Evolutionary conservation across 1,139 yeast genomes (phyloP), one percentile per base, ranked within the genome.

Genomic region (Candida frijolesensis): DNA sequence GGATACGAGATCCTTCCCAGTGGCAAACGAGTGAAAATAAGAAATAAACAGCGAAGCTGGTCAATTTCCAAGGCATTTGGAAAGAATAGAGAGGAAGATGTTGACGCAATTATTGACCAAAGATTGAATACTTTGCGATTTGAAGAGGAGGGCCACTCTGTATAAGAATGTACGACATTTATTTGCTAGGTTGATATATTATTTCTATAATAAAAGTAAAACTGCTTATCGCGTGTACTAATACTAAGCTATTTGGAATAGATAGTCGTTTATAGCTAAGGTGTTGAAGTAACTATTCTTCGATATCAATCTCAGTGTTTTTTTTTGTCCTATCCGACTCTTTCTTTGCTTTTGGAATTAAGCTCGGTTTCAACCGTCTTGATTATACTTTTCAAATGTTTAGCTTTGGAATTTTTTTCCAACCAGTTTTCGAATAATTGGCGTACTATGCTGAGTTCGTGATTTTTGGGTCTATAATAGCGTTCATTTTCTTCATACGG

Each of bases 1-100:
- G 75, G 71, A 2, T 78, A 73, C 48, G 92, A 87, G 58, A 68
- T 82, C 32, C 68, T 87, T 48, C 94, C 94, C 1, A 85, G 89
- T 66, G 94, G 94, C 15, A 84, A 84, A 58, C 65, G 79, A 47
- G 78, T 80, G 42, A 80, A 75, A 58, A 69, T 76, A 44, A 74
- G 76, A 51, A 56, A 64, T 43, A 55, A 53, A 25, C 48, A 50
- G 6, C 62, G 59, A 2, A 51, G 63, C 46, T 62, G 54, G 60
- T 61, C 60, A 57, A 61, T 57, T 38, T 69, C 49, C 58, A 73
- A 52, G 63, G 67, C 58, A 71, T 53, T 50, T 51, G 54, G 62
- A 53, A 71, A 49, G 66, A 62, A 65, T 25, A 67, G 64, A 2
- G 80, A 78, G 19, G 82, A 76, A 47, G 87, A 84, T 49, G 76